Conservation (phyloP, 2,329 filamentous ascomycete genomes). For the Phaeosphaeriaceae sp. region DNA sequence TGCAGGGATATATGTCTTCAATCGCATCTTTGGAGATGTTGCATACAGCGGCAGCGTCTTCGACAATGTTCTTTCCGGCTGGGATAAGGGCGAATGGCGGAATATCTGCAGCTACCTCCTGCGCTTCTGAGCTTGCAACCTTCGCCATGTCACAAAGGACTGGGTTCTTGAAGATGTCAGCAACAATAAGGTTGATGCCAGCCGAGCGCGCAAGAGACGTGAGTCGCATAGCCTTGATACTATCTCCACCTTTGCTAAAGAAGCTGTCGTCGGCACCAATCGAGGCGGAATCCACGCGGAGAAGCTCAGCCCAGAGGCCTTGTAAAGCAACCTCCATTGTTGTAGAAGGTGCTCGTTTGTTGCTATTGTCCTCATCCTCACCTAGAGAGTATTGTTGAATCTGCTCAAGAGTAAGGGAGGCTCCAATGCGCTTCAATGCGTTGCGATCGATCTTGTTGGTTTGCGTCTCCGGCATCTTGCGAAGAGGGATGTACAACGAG, state of each 20-base stretch:
- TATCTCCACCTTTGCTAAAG: conserved; percentile 29
- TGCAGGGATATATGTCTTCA: conserved; percentile 64
- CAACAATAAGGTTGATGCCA: conserved; percentile 16
- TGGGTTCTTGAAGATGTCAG: conserved; percentile 25
- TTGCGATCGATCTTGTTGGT: conserved; percentile 25
- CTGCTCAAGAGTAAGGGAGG: conserved; percentile 12
- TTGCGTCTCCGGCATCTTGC: conserved; percentile 26
- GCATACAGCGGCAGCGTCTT: conserved; percentile 10
- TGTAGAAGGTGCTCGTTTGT: conserved; percentile 12
- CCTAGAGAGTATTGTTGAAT: conserved; percentile 15
- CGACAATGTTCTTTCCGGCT: not conserved
- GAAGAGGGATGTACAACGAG: conserved; percentile 36
- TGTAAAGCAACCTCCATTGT: conserved; percentile 16
- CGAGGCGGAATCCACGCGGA: conserved; percentile 9
- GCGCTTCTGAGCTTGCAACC: conserved; percentile 2
- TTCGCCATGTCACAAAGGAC: conserved; percentile 27
- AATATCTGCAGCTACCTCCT: conserved; percentile 1
- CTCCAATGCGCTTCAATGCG: conserved; percentile 10
- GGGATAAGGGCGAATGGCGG: conserved; percentile 13
- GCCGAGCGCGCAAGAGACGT: conserved; percentile 10
- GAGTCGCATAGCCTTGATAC: conserved; percentile 28
- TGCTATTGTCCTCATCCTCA: conserved; percentile 4
- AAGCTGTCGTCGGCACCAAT: conserved; percentile 25
- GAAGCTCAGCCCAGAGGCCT: conserved; percentile 18
- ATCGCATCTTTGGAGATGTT: conserved; percentile 14